Base-by-base conservation (phyloP, 495 filamentous ascomycete species). In the Penicillium nucicola region DNA sequence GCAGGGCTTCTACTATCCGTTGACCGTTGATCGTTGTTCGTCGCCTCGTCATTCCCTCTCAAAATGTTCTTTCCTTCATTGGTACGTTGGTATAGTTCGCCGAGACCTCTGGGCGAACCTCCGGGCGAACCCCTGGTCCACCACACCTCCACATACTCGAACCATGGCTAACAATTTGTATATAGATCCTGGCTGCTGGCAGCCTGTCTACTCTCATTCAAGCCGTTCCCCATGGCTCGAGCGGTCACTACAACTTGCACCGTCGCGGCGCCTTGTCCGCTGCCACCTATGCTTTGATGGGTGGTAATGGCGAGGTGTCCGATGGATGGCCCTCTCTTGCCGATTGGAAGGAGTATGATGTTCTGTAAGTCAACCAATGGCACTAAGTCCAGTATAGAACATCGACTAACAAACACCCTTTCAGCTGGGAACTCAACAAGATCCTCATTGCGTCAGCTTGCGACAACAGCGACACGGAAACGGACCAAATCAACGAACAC, bases 381-480 rank as follows among this genome's bases (percentile, higher is more conserved):
- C 15, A 22, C 6, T 5, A 7, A 7, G 10, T 3, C 2, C 5
- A 9, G 18, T 28, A 28, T 8, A 28, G 7, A 28, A 28, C 5
- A 6, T 28, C 38, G 23, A 35, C 41, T 33, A 15, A 9, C 13
- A 14, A 12, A 4, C n/a, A 42, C 32, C 5, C 10, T 18, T 3
- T 5, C 19, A 77, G 67, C 66, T 77, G 72, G 59, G 55, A 61
- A 1, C 55, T 47, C 46, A 82, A 79, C 68, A 52, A 66, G 40
- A 58, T 48, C 5, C 58, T 65, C 42, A 71, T 84, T 56, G 28
- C 32, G 5, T 28, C 47, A 22, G 76, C 75, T 12, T 83, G 79
- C 58, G 42, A 79, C 58, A 72, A 76, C 60, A 65, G 68, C 35
- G 61, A 64, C 5, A 36, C 51, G 3, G 79, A 83, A 55, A 74